Evolutionary conservation across 257 asterid genomes (phyloP).

Genomic region (Vinca minor): DNA sequence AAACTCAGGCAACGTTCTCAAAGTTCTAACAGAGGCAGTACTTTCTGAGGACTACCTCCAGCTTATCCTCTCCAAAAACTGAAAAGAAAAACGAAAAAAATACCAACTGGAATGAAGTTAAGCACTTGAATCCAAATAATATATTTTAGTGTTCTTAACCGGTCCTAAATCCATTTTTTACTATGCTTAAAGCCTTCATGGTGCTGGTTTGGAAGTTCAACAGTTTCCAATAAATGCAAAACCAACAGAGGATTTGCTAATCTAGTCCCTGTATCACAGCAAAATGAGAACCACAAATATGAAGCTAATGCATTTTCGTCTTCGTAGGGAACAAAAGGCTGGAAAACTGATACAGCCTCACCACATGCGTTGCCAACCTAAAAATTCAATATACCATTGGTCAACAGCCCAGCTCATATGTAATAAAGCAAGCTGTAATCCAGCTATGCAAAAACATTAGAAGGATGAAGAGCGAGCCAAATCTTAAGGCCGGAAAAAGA

Average conservation of each 20-base stretch:
- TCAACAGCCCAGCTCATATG: constrained; percentile 76
- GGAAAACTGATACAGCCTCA: constrained; percentile 96
- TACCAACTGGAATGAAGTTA: background rate
- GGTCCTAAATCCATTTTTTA: background rate
- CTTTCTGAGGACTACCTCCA: background rate
- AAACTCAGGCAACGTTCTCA: background rate
- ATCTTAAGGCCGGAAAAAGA: constrained; percentile 48
- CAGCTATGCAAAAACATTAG: constrained; percentile 53
- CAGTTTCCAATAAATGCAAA: constrained; percentile 17
- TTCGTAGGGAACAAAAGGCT: constrained; percentile 73
- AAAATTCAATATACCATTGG: constrained; percentile 75
- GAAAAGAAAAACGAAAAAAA: background rate
- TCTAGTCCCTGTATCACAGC: constrained; percentile 60
- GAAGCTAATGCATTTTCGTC: constrained; percentile 69
- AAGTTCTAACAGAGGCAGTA: background rate
- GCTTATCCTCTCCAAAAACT: background rate
- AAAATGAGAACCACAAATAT: constrained; percentile 50
- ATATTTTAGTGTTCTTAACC: background rate
- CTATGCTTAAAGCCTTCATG: background rate
- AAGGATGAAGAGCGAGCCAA: constrained; percentile 53
- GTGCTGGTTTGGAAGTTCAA: constrained; percentile 12
- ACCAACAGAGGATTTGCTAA: constrained; percentile 25
- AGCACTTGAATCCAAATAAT: background rate
- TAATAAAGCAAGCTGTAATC: constrained; percentile 66
- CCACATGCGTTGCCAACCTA: constrained; percentile 99